A percentile compares a stretch with the other conserved stretches of the same genome.
These are phyloP conservation scores for Diplocarpon rosae DNA, from an alignment of 2,329 filamentous ascomycete species.

Conservation along the genomic window DNA sequence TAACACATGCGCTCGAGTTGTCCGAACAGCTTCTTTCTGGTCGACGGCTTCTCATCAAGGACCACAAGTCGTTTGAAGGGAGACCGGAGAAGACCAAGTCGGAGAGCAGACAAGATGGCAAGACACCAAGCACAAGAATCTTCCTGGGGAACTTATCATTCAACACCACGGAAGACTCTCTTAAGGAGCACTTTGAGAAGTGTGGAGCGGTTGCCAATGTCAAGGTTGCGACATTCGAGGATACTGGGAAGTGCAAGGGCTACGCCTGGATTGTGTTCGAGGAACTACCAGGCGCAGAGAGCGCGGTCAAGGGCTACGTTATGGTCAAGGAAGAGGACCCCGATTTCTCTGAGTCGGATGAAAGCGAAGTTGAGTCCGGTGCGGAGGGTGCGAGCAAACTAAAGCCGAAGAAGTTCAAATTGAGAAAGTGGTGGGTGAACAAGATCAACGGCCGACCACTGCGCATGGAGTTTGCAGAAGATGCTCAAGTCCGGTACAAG, in stretches of 20 bases:
- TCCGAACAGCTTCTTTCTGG: conserved; percentile 74
- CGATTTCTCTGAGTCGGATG: conserved; percentile 20
- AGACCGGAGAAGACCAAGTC: conserved; percentile 55
- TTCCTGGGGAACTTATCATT: conserved; percentile 89
- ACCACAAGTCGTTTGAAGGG: conserved; percentile 83
- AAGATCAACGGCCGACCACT: conserved; percentile 68
- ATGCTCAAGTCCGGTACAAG: conserved; percentile 78
- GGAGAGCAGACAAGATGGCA: conserved; percentile 30
- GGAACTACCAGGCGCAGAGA: conserved; percentile 61
- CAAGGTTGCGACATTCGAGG: conserved; percentile 91
- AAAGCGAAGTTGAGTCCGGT: conserved; percentile 26
- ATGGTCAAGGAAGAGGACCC: conserved; percentile 48
- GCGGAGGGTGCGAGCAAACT: conserved; percentile 31
- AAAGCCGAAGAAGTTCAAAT: conserved; percentile 52
- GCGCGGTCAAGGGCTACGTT: conserved; percentile 72
- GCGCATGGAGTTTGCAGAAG: conserved; percentile 88
- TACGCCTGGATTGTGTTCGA: conserved; percentile 93
- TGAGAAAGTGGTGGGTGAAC: conserved; percentile 74
- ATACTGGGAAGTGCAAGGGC: conserved; percentile 95
- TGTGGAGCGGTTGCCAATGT: conserved; percentile 76
- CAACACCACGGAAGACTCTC: conserved; percentile 67
- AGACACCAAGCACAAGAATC: conserved; percentile 65
- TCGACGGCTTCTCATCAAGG: conserved; percentile 83
- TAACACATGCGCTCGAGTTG: conserved; percentile 66
- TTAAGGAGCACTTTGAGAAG: conserved; percentile 70